A percentile compares a stretch with the other conserved stretches of the same genome.
Evolutionary conservation across 129 eudicot genomes (phyloP).

Genomic region (Gnaphalium uliginosum): DNA sequence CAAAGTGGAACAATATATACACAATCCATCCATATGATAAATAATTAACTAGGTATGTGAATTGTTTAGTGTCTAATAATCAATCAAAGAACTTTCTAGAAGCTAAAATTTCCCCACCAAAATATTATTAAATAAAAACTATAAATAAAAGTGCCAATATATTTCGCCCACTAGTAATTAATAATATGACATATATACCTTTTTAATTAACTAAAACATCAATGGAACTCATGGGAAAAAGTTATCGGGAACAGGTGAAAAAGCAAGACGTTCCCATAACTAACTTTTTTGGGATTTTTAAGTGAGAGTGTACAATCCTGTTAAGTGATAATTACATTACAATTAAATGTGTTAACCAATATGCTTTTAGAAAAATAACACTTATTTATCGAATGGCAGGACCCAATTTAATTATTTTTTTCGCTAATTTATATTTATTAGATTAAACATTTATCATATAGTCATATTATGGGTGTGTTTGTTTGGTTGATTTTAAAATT

Average conservation of each 20-base stretch:
- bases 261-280: neutral
- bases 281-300: neutral
- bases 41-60: neutral
- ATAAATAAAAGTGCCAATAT: neutral
- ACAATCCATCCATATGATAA: constrained; percentile 15
- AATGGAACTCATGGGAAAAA: constrained; percentile 20
- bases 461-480: too few relatives aligned
- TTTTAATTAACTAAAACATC: neutral
- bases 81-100: constrained; percentile 29
- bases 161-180: neutral
- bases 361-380: too few relatives aligned
- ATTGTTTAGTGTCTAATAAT: constrained; percentile 22
- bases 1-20: constrained; percentile 29
- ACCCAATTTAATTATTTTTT: too few relatives aligned
- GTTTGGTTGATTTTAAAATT: too few relatives aligned
- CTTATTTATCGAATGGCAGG: too few relatives aligned
- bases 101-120: constrained; percentile 23
- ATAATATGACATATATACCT: neutral
- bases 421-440: too few relatives aligned
- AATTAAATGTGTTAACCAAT: too few relatives aligned
- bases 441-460: too few relatives aligned
- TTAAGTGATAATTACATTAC: neutral
- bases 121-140: neutral
- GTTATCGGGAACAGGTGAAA: neutral
- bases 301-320: too few relatives aligned